Conservation (phyloP, 176 grass and related monocot genomes). For the Elymus sibiricus region DNA sequence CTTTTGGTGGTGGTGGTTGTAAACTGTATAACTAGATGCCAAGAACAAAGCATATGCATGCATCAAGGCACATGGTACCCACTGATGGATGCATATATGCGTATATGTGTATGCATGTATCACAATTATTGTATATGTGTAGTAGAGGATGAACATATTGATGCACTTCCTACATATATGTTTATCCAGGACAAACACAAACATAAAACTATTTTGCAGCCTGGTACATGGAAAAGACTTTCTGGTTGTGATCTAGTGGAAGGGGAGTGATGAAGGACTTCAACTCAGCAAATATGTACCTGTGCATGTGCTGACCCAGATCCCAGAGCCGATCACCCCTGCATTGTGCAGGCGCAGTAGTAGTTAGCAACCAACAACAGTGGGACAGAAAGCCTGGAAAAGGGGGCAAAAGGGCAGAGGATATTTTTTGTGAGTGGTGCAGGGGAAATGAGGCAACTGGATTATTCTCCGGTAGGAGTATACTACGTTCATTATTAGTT, state of each 20-base stretch:
- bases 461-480: slow-evolving; percentile 29
- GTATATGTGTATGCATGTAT: not conserved
- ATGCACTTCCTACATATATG: not conserved
- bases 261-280: slow-evolving; percentile 6
- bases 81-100: not conserved
- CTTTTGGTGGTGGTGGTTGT: slow-evolving; percentile 19
- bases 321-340: slow-evolving; percentile 12
- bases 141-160: not conserved
- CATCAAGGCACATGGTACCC: slow-evolving; percentile 34
- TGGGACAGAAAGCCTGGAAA: slow-evolving; percentile 24
- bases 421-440: slow-evolving; percentile 22
- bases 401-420: not conserved
- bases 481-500: too few relatives aligned
- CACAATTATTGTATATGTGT: not conserved
- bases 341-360: slow-evolving; percentile 20
- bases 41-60: slow-evolving; percentile 16
- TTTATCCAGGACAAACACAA: not conserved
- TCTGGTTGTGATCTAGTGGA: slow-evolving; percentile 14
- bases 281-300: slow-evolving; percentile 4
- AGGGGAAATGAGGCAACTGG: slow-evolving; percentile 21
- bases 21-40: slow-evolving; percentile 20
- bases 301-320: slow-evolving; percentile 14
- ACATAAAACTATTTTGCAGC: slow-evolving; percentile 3
- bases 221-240: slow-evolving; percentile 10
- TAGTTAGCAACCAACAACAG: slow-evolving; percentile 7